phyloP scores from a whole-genome alignment of 306 rosid genomes.

The Rubus parviflorus region DNA sequence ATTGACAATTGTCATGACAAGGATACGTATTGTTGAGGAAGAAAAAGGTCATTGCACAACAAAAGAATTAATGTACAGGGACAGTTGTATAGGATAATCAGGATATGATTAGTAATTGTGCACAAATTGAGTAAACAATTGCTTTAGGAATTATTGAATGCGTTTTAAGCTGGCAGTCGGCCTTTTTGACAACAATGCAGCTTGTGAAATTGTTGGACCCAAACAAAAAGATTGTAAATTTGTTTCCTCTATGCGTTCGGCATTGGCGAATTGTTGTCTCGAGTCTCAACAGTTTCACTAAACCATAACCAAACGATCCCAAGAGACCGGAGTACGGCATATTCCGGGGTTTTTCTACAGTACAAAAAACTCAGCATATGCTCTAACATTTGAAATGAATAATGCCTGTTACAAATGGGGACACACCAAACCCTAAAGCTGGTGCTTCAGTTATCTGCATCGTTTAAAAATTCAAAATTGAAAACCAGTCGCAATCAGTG shows the following conservation, averaged over 20 bases:
- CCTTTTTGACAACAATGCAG: slow-evolving; percentile 10
- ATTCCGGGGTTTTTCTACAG: not conserved
- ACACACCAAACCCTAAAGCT: not conserved
- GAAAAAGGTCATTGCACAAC: not conserved
- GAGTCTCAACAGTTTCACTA: not conserved
- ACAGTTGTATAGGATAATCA: not conserved
- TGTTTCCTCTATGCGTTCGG: not conserved
- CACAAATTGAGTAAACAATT: not conserved
- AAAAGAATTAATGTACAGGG: not conserved
- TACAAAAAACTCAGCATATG: not conserved
- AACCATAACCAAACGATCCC: not conserved
- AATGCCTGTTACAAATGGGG: not conserved
- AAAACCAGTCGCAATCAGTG: slow-evolving; percentile 14
- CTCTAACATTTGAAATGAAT: not conserved
- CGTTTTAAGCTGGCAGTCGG: slow-evolving; percentile 3
- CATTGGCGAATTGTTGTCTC: not conserved
- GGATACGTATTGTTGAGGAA: not conserved
- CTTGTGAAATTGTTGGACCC: not conserved
- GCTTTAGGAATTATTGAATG: not conserved
- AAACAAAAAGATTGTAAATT: not conserved
- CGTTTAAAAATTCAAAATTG: not conserved
- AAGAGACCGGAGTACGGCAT: not conserved
- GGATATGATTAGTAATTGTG: not conserved
- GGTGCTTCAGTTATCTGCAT: slow-evolving; percentile 4
- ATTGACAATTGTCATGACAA: slow-evolving; percentile 15